Percentiles rank a stretch among this genome's conserved stretches.
phyloP scores from a whole-genome alignment of 305 asterid genomes.

The Rubia peregrina region DNA sequence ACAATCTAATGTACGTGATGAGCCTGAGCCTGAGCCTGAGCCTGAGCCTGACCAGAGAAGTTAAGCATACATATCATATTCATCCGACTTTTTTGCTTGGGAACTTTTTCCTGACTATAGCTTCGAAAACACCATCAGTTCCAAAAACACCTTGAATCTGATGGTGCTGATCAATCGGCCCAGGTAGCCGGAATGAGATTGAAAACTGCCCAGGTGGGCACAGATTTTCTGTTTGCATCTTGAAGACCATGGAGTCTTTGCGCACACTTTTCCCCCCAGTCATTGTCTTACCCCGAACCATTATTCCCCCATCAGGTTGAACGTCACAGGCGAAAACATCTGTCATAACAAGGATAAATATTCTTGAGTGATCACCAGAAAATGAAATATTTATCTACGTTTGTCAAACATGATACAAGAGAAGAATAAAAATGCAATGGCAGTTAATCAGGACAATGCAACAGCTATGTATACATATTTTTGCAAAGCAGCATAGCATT shows the following conservation, averaged over 20 bases:
- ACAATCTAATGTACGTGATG: no score
- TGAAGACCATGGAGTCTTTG: slow-evolving; percentile 25
- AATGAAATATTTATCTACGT: background rate
- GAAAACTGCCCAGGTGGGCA: slow-evolving; percentile 41
- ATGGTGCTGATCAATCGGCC: slow-evolving; percentile 31
- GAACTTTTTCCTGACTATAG: slow-evolving; percentile 31
- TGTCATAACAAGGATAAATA: slow-evolving; percentile 14
- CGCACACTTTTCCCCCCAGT: slow-evolving; percentile 26
- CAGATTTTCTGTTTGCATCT: slow-evolving; percentile 34
- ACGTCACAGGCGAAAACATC: slow-evolving; percentile 29
- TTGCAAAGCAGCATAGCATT: background rate
- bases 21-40: background rate
- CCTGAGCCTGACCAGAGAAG: background rate
- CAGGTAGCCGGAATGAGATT: slow-evolving; percentile 37
- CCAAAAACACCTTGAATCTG: slow-evolving; percentile 25
- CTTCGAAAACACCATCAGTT: slow-evolving; percentile 42
- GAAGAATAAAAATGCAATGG: background rate
- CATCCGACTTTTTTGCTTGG: slow-evolving; percentile 2
- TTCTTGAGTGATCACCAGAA: slow-evolving; percentile 7
- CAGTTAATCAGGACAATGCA: background rate
- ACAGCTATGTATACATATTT: background rate
- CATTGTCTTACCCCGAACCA: slow-evolving; percentile 23
- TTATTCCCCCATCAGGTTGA: slow-evolving; percentile 28
- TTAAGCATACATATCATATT: background rate
- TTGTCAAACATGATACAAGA: slow-evolving; percentile 1